Evolutionary conservation across 2,329 filamentous ascomycete species (phyloP).

Genomic region (Podosphaera fusca): DNA sequence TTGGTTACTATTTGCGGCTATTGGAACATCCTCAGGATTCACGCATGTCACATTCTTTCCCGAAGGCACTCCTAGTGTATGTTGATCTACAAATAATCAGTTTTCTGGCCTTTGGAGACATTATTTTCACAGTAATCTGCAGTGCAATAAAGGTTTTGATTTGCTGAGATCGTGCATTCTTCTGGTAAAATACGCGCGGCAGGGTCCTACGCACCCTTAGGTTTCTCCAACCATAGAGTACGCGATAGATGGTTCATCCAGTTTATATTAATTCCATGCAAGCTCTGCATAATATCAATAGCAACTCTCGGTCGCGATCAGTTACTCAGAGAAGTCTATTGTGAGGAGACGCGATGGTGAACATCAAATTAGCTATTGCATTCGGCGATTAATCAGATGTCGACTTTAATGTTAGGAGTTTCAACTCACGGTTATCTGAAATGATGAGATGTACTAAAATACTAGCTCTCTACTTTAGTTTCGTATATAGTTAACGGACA

Average conservation of each 20-base stretch:
- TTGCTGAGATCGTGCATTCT: not conserved
- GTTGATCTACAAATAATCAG: not conserved
- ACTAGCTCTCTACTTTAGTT: no score
- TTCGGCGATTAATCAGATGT: no score
- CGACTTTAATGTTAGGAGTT: no score
- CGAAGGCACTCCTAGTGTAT: not conserved
- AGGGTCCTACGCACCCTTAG: constrained; percentile 12
- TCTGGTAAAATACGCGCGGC: not conserved
- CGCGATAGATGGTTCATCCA: constrained; percentile 15
- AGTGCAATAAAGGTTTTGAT: constrained; percentile 2
- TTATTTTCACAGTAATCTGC: not conserved
- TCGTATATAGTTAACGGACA: no score
- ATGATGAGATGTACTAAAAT: no score
- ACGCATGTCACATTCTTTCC: not conserved
- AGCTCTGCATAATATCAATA: constrained; percentile 13
- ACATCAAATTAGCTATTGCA: no score
- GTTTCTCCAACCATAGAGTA: not conserved
- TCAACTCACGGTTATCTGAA: no score
- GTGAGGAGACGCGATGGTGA: no score
- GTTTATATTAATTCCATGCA: constrained; percentile 16
- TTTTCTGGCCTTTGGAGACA: not conserved
- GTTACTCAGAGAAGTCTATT: no score
- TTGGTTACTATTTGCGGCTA: not conserved
- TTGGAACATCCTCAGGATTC: not conserved
- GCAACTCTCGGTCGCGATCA: not conserved